phyloP scores from a whole-genome alignment of 768 basidiomycete genomes.

The Tricholoma hemisulphureum region DNA sequence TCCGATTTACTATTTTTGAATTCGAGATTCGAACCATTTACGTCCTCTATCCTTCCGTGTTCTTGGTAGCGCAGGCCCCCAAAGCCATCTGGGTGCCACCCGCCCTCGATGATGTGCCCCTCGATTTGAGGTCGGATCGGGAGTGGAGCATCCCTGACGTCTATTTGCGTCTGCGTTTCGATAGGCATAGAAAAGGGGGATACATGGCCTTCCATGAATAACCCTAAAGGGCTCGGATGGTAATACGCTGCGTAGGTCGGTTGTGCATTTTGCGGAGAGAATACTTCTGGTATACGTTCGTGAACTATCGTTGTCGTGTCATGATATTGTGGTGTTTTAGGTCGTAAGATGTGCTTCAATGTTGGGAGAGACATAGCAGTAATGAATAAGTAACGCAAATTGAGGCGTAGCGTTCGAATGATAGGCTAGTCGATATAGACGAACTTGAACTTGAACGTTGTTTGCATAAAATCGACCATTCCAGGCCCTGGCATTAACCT shows the following conservation, averaged over 20 bases:
- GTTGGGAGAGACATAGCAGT: background rate
- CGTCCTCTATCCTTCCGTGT: constrained; percentile 31
- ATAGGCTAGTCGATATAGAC: background rate
- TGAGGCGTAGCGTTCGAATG: background rate
- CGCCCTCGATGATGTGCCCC: constrained; percentile 20
- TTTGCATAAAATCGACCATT: background rate
- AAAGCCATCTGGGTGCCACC: constrained; percentile 24
- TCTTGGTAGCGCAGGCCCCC: constrained; percentile 22
- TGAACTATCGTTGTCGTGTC: background rate
- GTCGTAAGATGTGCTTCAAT: background rate
- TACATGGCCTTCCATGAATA: background rate
- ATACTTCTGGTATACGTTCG: background rate
- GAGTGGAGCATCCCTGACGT: background rate
- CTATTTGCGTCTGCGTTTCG: background rate
- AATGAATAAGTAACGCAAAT: background rate
- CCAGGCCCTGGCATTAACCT: background rate
- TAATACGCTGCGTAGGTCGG: background rate
- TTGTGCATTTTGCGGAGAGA: background rate
- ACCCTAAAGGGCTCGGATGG: background rate
- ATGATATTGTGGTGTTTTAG: background rate
- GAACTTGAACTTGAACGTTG: background rate
- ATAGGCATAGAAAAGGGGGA: background rate
- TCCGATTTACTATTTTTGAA: constrained; percentile 11
- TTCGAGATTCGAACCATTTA: constrained; percentile 2
- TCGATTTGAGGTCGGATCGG: constrained; percentile 1